Conservation (phyloP, 345 rosid genomes). For the Abelmoschus esculentus region DNA sequence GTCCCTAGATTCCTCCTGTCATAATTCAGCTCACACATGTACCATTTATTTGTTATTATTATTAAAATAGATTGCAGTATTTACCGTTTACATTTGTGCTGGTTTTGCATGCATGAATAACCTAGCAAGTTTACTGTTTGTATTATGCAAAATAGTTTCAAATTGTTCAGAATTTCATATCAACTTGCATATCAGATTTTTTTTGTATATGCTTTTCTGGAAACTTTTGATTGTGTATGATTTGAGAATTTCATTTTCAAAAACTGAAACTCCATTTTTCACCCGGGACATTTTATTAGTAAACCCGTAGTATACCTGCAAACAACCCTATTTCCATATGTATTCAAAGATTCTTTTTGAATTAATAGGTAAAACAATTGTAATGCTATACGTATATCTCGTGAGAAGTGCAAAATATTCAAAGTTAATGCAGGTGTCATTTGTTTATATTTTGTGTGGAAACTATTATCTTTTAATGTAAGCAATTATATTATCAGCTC, state of each 20-base stretch:
- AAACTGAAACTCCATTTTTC: not conserved
- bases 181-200: not conserved
- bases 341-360: not conserved
- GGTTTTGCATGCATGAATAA: not conserved
- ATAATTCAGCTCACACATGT: slow-evolving; percentile 10
- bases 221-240: not conserved
- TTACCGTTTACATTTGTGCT: slow-evolving; percentile 1
- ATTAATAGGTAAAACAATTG: not conserved
- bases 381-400: not conserved
- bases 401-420: not conserved
- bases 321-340: not conserved
- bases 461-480: not conserved
- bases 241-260: not conserved
- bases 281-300: not conserved
- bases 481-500: too few species aligned
- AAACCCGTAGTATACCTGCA: not conserved
- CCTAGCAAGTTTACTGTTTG: not conserved
- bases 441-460: not conserved
- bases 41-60: slow-evolving; percentile 1
- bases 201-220: not conserved
- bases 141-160: not conserved
- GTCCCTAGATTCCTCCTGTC: not conserved
- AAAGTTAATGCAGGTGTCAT: not conserved
- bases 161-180: not conserved
- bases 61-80: slow-evolving; percentile 8